phyloP scores from a whole-genome alignment of 75 land plant genomes.

The Selaginella tamariscina region DNA sequence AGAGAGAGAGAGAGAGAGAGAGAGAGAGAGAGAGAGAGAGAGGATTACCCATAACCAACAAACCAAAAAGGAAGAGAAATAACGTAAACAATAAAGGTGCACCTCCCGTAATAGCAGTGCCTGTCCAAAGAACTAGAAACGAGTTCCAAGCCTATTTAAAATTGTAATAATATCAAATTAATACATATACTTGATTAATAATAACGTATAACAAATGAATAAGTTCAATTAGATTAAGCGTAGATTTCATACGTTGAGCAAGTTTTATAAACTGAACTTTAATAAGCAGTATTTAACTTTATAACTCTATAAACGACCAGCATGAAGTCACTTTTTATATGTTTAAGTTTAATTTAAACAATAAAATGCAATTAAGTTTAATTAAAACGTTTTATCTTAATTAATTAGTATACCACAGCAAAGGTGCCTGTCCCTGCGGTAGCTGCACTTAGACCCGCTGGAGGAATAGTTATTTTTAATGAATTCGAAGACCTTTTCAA shows the following conservation, averaged over 20 bases:
- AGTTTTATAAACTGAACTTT: neutral
- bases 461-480: conserved; percentile 28
- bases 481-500: conserved; percentile 20
- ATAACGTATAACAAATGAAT: neutral
- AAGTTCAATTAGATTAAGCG: neutral
- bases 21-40: too few species aligned
- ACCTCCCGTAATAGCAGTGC: conserved; percentile 30
- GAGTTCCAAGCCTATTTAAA: conserved; percentile 38
- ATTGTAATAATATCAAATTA: too few species aligned
- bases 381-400: neutral
- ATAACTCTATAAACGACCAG: too few species aligned
- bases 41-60: conserved; percentile 29
- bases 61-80: conserved; percentile 41
- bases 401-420: conserved; percentile 23
- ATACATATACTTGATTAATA: neutral
- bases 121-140: conserved; percentile 33
- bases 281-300: too few species aligned
- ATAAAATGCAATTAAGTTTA: neutral
- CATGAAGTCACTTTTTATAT: neutral
- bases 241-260: neutral
- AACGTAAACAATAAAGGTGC: conserved; percentile 33
- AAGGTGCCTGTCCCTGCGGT: conserved; percentile 35
- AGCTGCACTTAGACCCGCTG: conserved; percentile 29
- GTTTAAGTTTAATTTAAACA: neutral
- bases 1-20: too few species aligned